Evolutionary conservation across 768 basidiomycete genomes (phyloP), one percentile per base, ranked within the genome.

Genomic region (Boletus pseudopeckii): DNA sequence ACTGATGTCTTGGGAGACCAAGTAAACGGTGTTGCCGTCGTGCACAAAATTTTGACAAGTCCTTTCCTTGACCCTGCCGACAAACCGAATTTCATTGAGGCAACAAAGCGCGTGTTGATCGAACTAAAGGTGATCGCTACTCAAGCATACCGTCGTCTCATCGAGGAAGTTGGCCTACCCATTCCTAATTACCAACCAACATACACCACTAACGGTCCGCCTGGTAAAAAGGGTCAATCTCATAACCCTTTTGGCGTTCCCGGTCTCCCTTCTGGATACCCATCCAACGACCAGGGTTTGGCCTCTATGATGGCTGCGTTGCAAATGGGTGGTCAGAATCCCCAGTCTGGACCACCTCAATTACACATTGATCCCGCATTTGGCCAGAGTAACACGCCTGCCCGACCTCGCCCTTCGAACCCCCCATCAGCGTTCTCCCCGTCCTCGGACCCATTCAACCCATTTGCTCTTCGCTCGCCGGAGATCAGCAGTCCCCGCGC

Each of bases 1-100:
- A 93, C 90, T 13, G 96, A 98, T 65, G 90, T 98, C 42, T 77
- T 99, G 59, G 88, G 88, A 43, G 96, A 99, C 71, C 95, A 98
- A 73, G 92, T 98, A 54, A 95, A 97, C 67, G 95, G 95, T 24
- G 88, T 96, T 47, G 87, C 92, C 5, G 89, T 93, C 33, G 85
- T 96, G 24, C 89, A 90, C 72, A 98, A 98, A 71, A 89, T 98
- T 57, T 71, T 98, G 59, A 90, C 88, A 11, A 94, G 89, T 67
- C 80, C 89, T 10, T 92, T 88, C 75, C 79, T 98, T 57, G 88
- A 92, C 45, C 81, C 83, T 13, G 64, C 72, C 6, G 83, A 86
- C 62, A 90, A 88, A 66, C 75, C 76, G 15, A 74, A 74, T 40
- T 89, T 90, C 61, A 75, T 92, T 4, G 93, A 93, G 61, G 88